Evolutionary conservation across 352 stramenopile genomes (phyloP).

Genomic region (Thraustochytrium sp.): DNA sequence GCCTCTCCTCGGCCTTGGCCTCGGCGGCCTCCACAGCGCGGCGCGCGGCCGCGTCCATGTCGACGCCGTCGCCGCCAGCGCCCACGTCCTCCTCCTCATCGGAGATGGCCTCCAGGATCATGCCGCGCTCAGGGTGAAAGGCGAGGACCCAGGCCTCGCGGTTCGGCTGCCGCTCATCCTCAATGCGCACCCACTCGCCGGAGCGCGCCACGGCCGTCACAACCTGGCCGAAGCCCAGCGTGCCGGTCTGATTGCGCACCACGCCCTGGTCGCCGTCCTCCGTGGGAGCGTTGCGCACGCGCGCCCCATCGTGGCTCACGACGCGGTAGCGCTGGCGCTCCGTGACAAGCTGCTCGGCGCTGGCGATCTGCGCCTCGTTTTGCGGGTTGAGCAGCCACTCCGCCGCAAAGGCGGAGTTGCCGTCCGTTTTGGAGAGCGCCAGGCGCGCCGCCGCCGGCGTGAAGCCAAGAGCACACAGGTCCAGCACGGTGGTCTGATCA

Average conservation of each 20-base stretch:
- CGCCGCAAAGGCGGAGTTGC: constrained; percentile 65
- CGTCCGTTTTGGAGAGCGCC: constrained; percentile 62
- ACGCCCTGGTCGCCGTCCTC: neutral
- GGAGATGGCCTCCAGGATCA: neutral
- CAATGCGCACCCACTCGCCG: constrained; percentile 15
- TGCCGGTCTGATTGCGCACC: neutral
- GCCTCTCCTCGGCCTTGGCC: neutral
- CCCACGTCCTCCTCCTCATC: neutral
- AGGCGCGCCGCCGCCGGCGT: constrained; percentile 70
- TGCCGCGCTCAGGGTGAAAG: constrained; percentile 4
- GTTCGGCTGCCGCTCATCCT: neutral
- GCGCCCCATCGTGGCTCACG: neutral
- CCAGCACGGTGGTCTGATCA: constrained; percentile 56
- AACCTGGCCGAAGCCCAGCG: constrained; percentile 19
- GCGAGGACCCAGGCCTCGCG: constrained; percentile 11
- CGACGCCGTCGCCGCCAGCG: neutral
- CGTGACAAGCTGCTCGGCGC: neutral
- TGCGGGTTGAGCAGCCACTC: constrained; percentile 64
- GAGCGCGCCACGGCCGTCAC: neutral
- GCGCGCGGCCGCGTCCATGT: neutral
- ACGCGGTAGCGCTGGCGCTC: constrained; percentile 5
- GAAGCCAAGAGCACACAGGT: constrained; percentile 78
- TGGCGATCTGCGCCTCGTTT: neutral
- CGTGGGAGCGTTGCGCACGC: neutral
- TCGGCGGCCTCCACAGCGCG: neutral